phyloP scores from a whole-genome alignment of 176 grass and related monocot species.

The Bolboschoenus planiculmis region DNA sequence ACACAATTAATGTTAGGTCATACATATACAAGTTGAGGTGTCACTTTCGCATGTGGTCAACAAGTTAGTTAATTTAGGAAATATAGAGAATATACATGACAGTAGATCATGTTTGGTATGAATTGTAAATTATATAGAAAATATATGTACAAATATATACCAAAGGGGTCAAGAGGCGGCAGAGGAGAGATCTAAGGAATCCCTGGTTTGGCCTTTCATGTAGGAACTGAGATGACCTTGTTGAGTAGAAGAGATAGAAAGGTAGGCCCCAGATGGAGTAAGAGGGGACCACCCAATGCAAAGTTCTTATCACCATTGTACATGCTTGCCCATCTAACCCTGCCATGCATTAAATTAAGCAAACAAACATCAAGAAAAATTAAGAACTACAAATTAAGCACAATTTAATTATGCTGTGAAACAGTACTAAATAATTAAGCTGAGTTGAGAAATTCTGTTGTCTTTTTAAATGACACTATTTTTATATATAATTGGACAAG shows the following conservation, averaged over 20 bases:
- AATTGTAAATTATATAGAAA: background rate
- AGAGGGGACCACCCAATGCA: conserved; percentile 94
- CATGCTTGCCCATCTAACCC: conserved; percentile 64
- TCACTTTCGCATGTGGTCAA: background rate
- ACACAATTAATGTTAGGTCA: background rate
- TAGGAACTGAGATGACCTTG: conserved; percentile 70
- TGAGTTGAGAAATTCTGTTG: background rate
- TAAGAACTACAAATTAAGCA: background rate
- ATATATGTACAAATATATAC: conserved; percentile 25
- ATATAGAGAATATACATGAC: background rate
- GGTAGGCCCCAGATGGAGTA: conserved; percentile 97
- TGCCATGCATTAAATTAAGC: conserved; percentile 25
- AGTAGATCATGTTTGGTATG: background rate
- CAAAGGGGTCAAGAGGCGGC: conserved; percentile 56
- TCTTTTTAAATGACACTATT: background rate
- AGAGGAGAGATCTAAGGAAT: conserved; percentile 51
- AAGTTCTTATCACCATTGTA: conserved; percentile 79
- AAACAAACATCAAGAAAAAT: background rate
- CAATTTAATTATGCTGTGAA: background rate
- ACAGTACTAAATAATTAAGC: background rate
- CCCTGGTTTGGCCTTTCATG: conserved; percentile 80
- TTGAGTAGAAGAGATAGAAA: conserved; percentile 94
- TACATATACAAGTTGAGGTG: background rate
- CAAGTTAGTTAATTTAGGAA: background rate
- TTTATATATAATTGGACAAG: background rate